Percentiles rank a stretch among this genome's conserved stretches.
These are phyloP conservation scores for Pythium utonaiense DNA, from an alignment of 352 stramenopile species.

Conservation along the genomic window DNA sequence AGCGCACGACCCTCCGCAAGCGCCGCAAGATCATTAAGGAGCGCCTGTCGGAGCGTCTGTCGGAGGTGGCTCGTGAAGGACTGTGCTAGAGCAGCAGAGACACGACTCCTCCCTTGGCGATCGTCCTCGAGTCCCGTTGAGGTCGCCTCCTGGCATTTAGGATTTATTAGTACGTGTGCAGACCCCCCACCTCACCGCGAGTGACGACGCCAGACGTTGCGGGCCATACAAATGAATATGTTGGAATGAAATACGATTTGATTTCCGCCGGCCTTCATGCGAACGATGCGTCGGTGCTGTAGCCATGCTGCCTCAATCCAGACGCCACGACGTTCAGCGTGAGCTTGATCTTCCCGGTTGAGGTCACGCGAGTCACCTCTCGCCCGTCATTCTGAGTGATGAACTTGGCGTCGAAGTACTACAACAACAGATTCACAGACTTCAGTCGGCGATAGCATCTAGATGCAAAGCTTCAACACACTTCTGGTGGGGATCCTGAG, in stretches of 20 bases:
- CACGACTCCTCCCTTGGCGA: neutral
- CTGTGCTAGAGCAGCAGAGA: conserved; percentile 41
- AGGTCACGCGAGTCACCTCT: conserved; percentile 65
- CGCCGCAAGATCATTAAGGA: conserved; percentile 83
- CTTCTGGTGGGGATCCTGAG: conserved; percentile 76
- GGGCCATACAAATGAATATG: conserved; percentile 2
- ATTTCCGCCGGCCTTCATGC: neutral
- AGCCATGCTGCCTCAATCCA: conserved; percentile 59
- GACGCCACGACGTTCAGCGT: conserved; percentile 60
- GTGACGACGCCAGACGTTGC: conserved; percentile 1
- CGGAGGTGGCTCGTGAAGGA: conserved; percentile 72
- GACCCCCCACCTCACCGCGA: neutral
- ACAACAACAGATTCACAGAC: neutral
- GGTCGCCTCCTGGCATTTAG: neutral
- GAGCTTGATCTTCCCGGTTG: conserved; percentile 47
- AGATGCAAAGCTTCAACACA: neutral
- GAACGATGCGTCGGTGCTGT: conserved; percentile 18
- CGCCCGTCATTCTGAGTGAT: conserved; percentile 63
- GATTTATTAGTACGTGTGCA: conserved; percentile 10
- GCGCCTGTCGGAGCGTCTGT: conserved; percentile 60
- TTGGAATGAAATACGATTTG: conserved; percentile 3
- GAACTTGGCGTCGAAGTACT: conserved; percentile 90
- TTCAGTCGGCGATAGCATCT: neutral
- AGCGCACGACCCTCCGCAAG: conserved; percentile 74
- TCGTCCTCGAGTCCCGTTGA: too few species aligned